Percentiles rank a stretch among this genome's conserved stretches.
phyloP scores from a whole-genome alignment of 768 basidiomycete genomes.

The Collybiopsis confluens region DNA sequence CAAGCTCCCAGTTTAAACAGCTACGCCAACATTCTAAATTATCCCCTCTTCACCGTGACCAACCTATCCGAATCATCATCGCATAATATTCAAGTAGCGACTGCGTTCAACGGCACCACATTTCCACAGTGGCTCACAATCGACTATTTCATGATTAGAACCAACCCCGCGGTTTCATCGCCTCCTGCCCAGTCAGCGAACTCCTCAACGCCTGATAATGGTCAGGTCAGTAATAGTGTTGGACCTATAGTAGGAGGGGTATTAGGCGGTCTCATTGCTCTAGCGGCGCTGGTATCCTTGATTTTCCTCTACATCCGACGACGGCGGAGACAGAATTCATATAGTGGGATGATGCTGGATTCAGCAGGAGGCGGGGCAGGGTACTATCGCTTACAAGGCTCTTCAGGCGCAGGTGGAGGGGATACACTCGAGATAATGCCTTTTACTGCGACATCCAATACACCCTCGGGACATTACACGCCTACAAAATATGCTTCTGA shows the following conservation, averaged over 20 bases:
- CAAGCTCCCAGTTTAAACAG: background rate
- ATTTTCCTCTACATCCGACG: background rate
- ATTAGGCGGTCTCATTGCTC: background rate
- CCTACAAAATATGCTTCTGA: background rate
- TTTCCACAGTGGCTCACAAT: conserved; percentile 3
- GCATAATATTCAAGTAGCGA: conserved; percentile 1
- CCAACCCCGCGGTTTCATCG: background rate
- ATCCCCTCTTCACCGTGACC: conserved; percentile 1
- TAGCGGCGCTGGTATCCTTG: background rate
- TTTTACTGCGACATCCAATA: background rate
- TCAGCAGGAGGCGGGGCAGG: background rate
- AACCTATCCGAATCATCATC: background rate
- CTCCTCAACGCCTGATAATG: background rate
- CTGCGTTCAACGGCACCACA: background rate
- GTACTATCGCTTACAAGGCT: background rate
- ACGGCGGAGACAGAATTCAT: background rate
- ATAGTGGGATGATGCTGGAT: background rate
- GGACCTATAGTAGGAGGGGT: background rate
- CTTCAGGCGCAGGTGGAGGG: background rate
- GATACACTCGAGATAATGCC: background rate
- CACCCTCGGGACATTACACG: background rate
- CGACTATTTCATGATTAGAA: conserved; percentile 1
- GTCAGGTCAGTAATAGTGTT: background rate
- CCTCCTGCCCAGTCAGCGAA: background rate
- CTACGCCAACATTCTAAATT: background rate